Evolutionary conservation across 1,284 basidiomycete genomes (phyloP), one percentile per base, ranked within the genome.

Genomic region (Papiliotrema terrestris): DNA sequence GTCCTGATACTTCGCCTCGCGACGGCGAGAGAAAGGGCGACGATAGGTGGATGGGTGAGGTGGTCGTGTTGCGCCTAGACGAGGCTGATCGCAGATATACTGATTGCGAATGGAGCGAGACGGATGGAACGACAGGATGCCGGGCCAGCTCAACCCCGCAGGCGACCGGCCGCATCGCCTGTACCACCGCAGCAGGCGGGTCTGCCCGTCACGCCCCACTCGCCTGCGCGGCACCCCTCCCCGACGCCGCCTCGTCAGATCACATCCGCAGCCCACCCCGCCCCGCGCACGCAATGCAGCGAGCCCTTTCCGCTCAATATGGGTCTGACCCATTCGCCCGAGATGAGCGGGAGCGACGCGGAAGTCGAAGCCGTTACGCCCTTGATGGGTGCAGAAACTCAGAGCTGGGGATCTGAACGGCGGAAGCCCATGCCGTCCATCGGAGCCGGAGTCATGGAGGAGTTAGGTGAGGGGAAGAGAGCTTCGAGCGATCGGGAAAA

Each of bases 81-180:
- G 19, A 14, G 4, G 20, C 46, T 49, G 15, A 49, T 20, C 29
- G 32, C 85, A 58, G 90, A 92, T 75, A 91, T 92, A 44, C 78
- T 91, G 5, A 87, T 92, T 11, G 86, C 85, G 43, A 83, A 80
- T 45, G 83, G 83, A 56, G 77, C 74, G 20, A 75, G 85, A 42
- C 73, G 85, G 45, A 80, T 89, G 76, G 80, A 74, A 1, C 80
- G 81, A 8, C 86, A 88, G 71, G 84, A 86, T 52, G 79, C 72
- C 11, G 41, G 44, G 22, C 47, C 55, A 22, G 52, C 59, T 50
- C 44, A 25, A 9, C 8, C 26, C 13, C 78, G 79, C 54, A 8
- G 17, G 20, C 20, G 23, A 29, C 38, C 70, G 80, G 47, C 75
- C 45, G 25, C 32, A 15, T 32, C 44, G 23, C 25, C 23, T 29